Base-by-base conservation (phyloP, 2,329 filamentous ascomycete species). In the Aspergillus jensenii region DNA sequence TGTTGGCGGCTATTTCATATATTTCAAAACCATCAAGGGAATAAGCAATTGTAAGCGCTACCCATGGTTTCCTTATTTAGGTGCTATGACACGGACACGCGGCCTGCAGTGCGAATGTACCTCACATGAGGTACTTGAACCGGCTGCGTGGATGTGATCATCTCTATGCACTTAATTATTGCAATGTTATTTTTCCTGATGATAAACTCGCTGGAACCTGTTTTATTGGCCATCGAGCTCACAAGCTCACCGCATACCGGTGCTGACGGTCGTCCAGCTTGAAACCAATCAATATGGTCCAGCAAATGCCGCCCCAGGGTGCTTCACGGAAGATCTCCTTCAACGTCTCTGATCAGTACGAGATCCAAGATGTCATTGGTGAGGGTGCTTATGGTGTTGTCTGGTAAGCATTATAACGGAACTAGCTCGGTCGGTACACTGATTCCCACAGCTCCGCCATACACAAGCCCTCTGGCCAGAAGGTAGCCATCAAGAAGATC, bases 401-500 rank as follows among this genome's bases (percentile, higher is more conserved):
- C 67, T 98, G 95, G 93, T 97, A 84, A 76, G 89, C 79, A 41
- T 23, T 31, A 33, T 41, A 19, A 9, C 11, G 4, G 9, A 37
- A 12, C 19, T 31, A 39, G 19, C 35, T 47, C 40, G 47, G 40
- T 21, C 35, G 51, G 8, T 43, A 35, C 48, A 54, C 62, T 67
- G 40, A 68, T 9, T 39, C 60, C 45, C 61, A 7, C 45, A 96
- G 92, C 81, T 99, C 95, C 60, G 95, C 95, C 58, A 88, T 98
- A 67, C 95, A 99, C 82, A 98, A 98, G 81, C 95, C 95, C 21
- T 98, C 95, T 0, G 89, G 92, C 62, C 95, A 99, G 79, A 98
- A 98, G 80, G 95, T 99, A 60, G 95, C 95, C 61, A 99, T 99
- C 83, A 99, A 99, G 84, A 99, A 99, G 85, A 99, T 99, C 71